Evolutionary conservation across 2,329 filamentous ascomycete species (phyloP).

Genomic region (Penicillium sp.): DNA sequence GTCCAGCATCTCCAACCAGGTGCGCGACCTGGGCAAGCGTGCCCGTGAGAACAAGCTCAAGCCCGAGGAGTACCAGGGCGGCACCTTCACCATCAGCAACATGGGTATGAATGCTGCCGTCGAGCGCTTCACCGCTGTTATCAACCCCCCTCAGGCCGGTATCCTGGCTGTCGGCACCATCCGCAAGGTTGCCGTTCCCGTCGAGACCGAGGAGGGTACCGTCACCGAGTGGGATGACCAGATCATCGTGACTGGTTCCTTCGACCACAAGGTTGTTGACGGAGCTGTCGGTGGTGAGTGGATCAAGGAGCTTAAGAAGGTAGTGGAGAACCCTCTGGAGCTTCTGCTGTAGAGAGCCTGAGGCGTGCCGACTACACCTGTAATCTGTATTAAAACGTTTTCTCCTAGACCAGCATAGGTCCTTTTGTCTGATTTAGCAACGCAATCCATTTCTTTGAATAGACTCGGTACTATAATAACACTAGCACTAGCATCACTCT

Average conservation of each 20-base stretch:
- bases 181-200: conserved; percentile 90
- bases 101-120: conserved; percentile 99
- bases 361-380: conserved; percentile 12
- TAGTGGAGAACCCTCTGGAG: conserved; percentile 94
- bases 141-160: conserved; percentile 96
- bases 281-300: conserved; percentile 96
- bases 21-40: conserved; percentile 97
- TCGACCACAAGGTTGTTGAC: conserved; percentile 99
- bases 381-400: conserved; percentile 46
- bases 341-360: conserved; percentile 72
- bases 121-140: conserved; percentile 96
- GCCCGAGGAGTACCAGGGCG: conserved; percentile 98
- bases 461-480: background rate
- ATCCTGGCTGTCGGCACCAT: conserved; percentile 95
- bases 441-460: conserved; percentile 30
- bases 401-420: conserved; percentile 31
- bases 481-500: too few species aligned
- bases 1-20: conserved; percentile 79
- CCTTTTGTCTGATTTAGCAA: conserved; percentile 37
- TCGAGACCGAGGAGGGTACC: conserved; percentile 81
- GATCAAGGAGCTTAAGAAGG: conserved; percentile 96
- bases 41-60: conserved; percentile 97
- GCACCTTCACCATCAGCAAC: conserved; percentile 99
- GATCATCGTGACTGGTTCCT: conserved; percentile 91
- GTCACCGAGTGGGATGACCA: conserved; percentile 93